Conservation (phyloP, 2,329 filamentous ascomycete species). For the Orbilia blumenaviensis region DNA sequence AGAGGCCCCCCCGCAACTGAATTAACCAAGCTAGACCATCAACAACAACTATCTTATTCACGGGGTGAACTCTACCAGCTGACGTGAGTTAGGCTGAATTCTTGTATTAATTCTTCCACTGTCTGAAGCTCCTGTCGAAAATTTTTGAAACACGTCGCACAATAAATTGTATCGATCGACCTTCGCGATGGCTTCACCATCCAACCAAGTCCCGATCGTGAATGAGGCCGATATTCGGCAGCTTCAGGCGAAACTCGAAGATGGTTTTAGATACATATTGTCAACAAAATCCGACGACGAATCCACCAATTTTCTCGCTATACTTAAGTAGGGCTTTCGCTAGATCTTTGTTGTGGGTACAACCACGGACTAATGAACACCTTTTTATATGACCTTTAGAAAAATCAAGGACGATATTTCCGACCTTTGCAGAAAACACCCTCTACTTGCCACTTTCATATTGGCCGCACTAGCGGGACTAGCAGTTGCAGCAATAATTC, state of each 20-base stretch:
- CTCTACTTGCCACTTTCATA: too few species aligned
- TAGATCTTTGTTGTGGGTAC: too few species aligned
- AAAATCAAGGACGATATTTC: slow-evolving; percentile 16
- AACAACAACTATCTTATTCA: not conserved
- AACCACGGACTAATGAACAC: too few species aligned
- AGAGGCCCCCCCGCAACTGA: not conserved
- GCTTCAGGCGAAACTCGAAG: not conserved
- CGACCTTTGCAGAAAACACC: slow-evolving; percentile 6
- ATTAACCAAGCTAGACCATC: not conserved
- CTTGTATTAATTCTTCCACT: too few species aligned
- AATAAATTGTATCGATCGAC: not conserved
- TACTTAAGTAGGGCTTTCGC: too few species aligned
- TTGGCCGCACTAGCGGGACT: too few species aligned
- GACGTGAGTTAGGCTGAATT: too few species aligned
- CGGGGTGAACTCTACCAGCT: too few species aligned
- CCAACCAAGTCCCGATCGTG: not conserved
- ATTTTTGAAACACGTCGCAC: not conserved
- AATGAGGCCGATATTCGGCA: not conserved
- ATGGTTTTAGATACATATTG: not conserved
- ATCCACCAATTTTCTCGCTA: too few species aligned
- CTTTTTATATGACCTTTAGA: not conserved
- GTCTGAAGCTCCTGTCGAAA: too few species aligned
- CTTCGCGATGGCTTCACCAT: not conserved
- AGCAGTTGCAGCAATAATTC: not conserved
- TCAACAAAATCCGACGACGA: not conserved